Percentiles rank a stretch among this genome's conserved stretches.
Conservation (phyloP, 139 green algal species). For the Nannochloris sp. region DNA sequence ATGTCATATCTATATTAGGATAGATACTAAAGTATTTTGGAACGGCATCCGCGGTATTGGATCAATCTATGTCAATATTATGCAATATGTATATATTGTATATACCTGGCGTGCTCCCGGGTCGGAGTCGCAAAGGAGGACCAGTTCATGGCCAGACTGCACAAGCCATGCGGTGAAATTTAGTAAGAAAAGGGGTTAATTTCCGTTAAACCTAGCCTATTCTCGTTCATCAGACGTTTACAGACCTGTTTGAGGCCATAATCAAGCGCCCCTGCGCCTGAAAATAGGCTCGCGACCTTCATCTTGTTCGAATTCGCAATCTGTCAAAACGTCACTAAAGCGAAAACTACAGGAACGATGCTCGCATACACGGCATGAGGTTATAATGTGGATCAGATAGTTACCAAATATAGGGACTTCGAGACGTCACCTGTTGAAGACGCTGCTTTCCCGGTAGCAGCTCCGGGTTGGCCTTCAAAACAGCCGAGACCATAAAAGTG, state of each 20-base stretch:
- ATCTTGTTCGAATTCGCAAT: too few species aligned
- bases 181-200: not conserved
- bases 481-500: too few species aligned
- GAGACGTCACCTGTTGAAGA: too few species aligned
- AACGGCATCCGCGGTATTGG: too few species aligned
- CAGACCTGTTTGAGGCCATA: constrained; percentile 63
- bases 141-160: constrained; percentile 73
- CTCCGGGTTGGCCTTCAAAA: too few species aligned
- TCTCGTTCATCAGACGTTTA: not conserved
- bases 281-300: constrained; percentile 66
- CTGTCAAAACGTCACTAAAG: too few species aligned
- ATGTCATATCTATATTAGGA: too few species aligned
- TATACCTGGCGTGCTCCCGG: constrained; percentile 65
- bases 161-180: not conserved
- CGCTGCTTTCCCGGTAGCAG: too few species aligned
- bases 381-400: too few species aligned
- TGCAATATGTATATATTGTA: constrained; percentile 33
- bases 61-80: not conserved
- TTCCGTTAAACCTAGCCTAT: not conserved
- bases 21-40: not conserved
- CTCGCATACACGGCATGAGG: too few species aligned
- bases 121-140: constrained; percentile 74
- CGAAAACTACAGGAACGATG: too few species aligned
- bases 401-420: too few species aligned
- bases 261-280: constrained; percentile 63